These are phyloP conservation scores for Seiridium unicorne DNA, from an alignment of 2,329 filamentous ascomycete species.

Conservation along the genomic window DNA sequence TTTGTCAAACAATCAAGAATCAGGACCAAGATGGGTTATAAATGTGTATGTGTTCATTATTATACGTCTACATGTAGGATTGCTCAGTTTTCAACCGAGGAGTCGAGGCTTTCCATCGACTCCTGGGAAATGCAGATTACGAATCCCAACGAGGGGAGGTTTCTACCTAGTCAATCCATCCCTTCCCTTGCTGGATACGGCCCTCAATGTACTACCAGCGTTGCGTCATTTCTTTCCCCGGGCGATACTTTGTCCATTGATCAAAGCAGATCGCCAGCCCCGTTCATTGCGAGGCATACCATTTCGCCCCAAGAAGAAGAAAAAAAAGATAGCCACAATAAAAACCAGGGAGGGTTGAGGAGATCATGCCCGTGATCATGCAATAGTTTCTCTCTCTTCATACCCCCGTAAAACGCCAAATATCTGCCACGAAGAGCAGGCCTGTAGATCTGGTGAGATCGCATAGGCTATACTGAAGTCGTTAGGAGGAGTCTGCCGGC, in stretches of 20 bases:
- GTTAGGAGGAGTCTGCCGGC: not conserved
- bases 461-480: slow-evolving; percentile 8
- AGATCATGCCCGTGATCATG: slow-evolving; percentile 19
- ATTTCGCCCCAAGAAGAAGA: slow-evolving; percentile 3
- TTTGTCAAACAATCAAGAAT: no score
- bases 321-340: slow-evolving; percentile 9
- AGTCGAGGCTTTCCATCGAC: not conserved
- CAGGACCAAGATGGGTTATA: no score
- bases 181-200: slow-evolving; percentile 9
- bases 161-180: slow-evolving; percentile 4
- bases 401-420: slow-evolving; percentile 22
- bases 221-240: slow-evolving; percentile 12
- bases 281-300: not conserved
- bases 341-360: slow-evolving; percentile 8
- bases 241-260: slow-evolving; percentile 19
- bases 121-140: not conserved
- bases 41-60: slow-evolving; percentile 29
- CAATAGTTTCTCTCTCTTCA: slow-evolving; percentile 18
- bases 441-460: slow-evolving; percentile 13
- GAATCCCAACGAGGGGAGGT: not conserved
- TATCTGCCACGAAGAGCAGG: slow-evolving; percentile 15
- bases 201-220: slow-evolving; percentile 12
- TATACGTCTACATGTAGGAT: slow-evolving; percentile 32
- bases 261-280: not conserved
- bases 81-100: not conserved